These are phyloP conservation scores for Cercospora nicotianae DNA, from an alignment of 2,329 filamentous ascomycete genomes.

Conservation along the genomic window DNA sequence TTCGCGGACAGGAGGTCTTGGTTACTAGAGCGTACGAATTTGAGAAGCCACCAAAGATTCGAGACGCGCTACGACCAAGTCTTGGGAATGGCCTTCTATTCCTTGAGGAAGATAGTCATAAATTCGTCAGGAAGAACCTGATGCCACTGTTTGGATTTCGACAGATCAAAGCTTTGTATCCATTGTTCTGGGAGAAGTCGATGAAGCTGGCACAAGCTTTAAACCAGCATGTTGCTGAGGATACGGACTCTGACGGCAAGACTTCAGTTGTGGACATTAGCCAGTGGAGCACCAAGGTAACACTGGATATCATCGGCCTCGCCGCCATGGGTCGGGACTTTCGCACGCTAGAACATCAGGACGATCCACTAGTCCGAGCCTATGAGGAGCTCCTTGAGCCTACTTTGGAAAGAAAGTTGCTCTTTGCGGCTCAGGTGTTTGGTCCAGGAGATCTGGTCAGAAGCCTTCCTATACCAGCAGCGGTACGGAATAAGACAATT, in stretches of 20 bases:
- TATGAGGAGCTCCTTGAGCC: constrained; percentile 51
- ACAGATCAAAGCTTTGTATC: constrained; percentile 81
- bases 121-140: constrained; percentile 66
- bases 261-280: constrained; percentile 42
- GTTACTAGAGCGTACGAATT: constrained; percentile 57
- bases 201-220: constrained; percentile 66
- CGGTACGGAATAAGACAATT: constrained; percentile 35
- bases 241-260: constrained; percentile 22
- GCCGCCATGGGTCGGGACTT: constrained; percentile 49
- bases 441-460: constrained; percentile 43
- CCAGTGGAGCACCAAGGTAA: constrained; percentile 48
- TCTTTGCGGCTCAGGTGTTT: constrained; percentile 44
- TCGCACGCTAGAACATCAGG: constrained; percentile 42
- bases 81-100: constrained; percentile 54
- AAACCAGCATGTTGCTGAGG: constrained; percentile 49
- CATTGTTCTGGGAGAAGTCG: constrained; percentile 78
- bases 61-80: constrained; percentile 49
- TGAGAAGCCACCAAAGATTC: constrained; percentile 49
- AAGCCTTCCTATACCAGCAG: constrained; percentile 51
- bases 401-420: constrained; percentile 48
- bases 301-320: constrained; percentile 51
- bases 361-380: constrained; percentile 46
- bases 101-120: constrained; percentile 53
- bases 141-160: constrained; percentile 81
- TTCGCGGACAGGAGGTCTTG: constrained; percentile 47